phyloP scores from a whole-genome alignment of 2,329 filamentous ascomycete genomes.

The Dactylellina haptotyla region DNA sequence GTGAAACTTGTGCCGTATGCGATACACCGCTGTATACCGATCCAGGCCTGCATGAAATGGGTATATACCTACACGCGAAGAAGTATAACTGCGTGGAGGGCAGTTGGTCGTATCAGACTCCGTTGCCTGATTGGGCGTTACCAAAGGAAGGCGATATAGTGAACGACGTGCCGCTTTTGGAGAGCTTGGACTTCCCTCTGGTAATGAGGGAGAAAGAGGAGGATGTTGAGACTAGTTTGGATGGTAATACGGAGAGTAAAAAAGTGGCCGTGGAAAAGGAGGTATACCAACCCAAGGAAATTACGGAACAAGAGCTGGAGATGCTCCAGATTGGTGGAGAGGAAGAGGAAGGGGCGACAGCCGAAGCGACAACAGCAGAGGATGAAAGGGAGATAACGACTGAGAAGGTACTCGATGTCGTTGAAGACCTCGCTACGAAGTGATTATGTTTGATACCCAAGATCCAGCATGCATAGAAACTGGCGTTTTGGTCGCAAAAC shows the following conservation, averaged over 20 bases:
- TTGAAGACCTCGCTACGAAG: conserved; percentile 9
- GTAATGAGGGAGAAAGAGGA: conserved; percentile 31
- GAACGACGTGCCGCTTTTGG: conserved; percentile 35
- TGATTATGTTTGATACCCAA: background rate
- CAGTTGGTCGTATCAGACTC: conserved; percentile 86
- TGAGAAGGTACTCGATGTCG: conserved; percentile 7
- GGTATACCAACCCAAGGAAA: conserved; percentile 22
- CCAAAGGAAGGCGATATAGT: conserved; percentile 60
- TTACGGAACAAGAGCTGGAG: conserved; percentile 42
- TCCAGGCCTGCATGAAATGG: conserved; percentile 81
- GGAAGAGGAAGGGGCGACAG: too few relatives aligned
- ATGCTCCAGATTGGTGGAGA: conserved; percentile 34
- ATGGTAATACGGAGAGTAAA: conserved; percentile 20
- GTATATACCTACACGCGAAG: conserved; percentile 91
- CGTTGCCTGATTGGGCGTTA: conserved; percentile 84
- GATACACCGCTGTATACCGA: conserved; percentile 92
- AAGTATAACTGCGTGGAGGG: conserved; percentile 86
- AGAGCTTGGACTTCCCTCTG: conserved; percentile 49
- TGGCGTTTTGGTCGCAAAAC: background rate
- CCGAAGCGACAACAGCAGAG: background rate
- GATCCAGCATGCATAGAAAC: conserved; percentile 1
- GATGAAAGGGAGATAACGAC: conserved; percentile 17
- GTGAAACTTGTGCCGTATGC: conserved; percentile 81
- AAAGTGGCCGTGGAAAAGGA: conserved; percentile 11
- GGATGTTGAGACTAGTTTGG: conserved; percentile 30